Evolutionary conservation across 305 asterid species (phyloP), one percentile per base, ranked within the genome.

Genomic region (Fraxinus angustifolia): DNA sequence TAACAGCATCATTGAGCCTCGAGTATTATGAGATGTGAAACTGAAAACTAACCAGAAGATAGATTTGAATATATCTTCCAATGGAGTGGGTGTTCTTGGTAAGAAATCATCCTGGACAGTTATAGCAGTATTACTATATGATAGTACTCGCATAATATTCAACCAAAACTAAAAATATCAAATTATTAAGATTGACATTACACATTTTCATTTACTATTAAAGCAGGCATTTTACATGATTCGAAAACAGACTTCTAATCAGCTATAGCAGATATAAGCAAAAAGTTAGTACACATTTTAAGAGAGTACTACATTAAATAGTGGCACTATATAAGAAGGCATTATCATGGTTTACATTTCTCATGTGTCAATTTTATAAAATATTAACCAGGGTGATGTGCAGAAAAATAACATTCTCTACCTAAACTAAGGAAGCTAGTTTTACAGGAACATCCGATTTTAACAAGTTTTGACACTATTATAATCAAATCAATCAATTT

Each of bases 51-150:
- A 93, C 99, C 99, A 95, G 88, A 93, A 93, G 72, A 95, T 62
- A 35, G 99, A 91, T 85, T 86, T 95, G 91, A 95, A 95, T 81
- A 95, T 91, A 85, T 95, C 98, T 87, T 93, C 96, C 91, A 95
- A 82, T 10, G 99, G 98, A 60, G 99, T 95, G 45, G 99, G 85
- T 33, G 99, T 95, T 87, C 99, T 87, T 0, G 99, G 97, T 89
- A 95, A 88, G 91, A 95, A 95, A 89, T 95, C 99, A 84, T 95
- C 98, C 98, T 95, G 89, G 68, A 75, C 78, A 77, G 80, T 60
- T 8, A 77, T 56, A 33, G 67, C 75, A 67, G 42, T 68, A 34
- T 82, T 75, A 68, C 79, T 62, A 35, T 11, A 83, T n/a, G 50
- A 36, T 10, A 50, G 8, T 11, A 68, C 36, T 81, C 48, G 48